Evolutionary conservation across 1,284 basidiomycete species (phyloP).

Genomic region (Cryptococcus sp.): DNA sequence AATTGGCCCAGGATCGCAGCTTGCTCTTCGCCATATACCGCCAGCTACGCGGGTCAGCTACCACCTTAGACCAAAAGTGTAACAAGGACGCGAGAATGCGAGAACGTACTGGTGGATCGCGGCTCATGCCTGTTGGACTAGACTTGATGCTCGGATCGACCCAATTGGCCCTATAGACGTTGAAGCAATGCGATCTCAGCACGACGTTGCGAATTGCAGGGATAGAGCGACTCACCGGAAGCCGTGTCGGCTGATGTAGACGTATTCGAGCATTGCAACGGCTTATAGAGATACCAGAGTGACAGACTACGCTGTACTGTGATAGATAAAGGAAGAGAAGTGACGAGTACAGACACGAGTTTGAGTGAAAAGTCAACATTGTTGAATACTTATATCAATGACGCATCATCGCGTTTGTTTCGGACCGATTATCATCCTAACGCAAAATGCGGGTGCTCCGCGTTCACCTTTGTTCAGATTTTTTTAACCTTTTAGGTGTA

Average conservation of each 20-base stretch:
- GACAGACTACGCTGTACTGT: too few relatives aligned
- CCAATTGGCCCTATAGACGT: constrained; percentile 42
- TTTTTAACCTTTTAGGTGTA: too few relatives aligned
- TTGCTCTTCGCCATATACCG: constrained; percentile 54
- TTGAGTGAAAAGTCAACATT: too few relatives aligned
- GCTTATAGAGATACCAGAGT: background rate
- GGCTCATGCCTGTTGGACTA: constrained; percentile 53
- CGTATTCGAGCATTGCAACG: constrained; percentile 52
- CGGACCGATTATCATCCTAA: too few relatives aligned
- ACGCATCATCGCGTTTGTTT: too few relatives aligned
- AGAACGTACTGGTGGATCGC: constrained; percentile 54
- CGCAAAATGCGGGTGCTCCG: too few relatives aligned
- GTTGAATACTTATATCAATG: too few relatives aligned
- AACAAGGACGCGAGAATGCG: background rate
- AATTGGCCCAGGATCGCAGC: constrained; percentile 39
- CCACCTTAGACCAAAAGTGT: background rate
- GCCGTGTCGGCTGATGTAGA: constrained; percentile 57
- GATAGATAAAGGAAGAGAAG: too few relatives aligned
- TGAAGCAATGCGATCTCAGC: too few relatives aligned
- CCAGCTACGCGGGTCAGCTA: constrained; percentile 38
- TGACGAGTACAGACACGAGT: too few relatives aligned
- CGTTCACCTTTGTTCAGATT: too few relatives aligned
- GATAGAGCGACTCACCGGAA: constrained; percentile 40
- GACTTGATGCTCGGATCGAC: constrained; percentile 45
- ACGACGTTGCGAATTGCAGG: too few relatives aligned